Evolutionary conservation across 2,329 filamentous ascomycete genomes (phyloP), one percentile per base, ranked within the genome.

Genomic region (Calonectria fujianensis): DNA sequence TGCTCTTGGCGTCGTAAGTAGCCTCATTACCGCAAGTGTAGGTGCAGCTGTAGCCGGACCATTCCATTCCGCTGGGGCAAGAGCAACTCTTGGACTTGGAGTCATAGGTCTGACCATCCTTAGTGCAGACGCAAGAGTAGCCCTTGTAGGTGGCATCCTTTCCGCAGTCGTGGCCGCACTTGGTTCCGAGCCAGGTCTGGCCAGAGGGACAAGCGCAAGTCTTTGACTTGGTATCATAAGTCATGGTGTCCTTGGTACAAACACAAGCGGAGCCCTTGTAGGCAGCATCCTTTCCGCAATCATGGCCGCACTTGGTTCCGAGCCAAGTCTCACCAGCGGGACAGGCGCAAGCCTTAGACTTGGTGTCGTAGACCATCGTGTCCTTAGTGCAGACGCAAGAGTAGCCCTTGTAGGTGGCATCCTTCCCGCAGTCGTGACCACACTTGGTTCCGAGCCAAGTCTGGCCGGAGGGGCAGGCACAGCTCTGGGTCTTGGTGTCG

Each of bases 21-120:
- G 51, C 51, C 14, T 54, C 24, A 27, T 10, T 32, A 13, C 51
- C 51, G 31, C 51, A 54, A 29, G 24, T 54, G 51, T 54, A 54
- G 14, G 24, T 32, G 14, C 51, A 54, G 27, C 32, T 54, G 27
- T 31, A 54, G 27, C 51, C 51, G 27, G 51, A 29, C 27, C 27
- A 78, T 64, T 13, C 45, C 63, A 29, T 39, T 24, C 63, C 63
- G 16, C 29, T 27, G 63, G 63, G 63, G 48, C 77, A 78, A 18
- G 54, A 73, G n/a, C 77, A 79, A 24, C 71, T 69, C 70, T 76
- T 74, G 20, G 61, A 31, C 51, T 70, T 59, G 39, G 39, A 18
- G 66, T 69, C 59, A 31, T 57, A 69, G 20, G 39, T 27, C 67
- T 61, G 41, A 20, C 16, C 24, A 18, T 59, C 32, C 16, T 57